A percentile compares a stretch with the other conserved stretches of the same genome.
phyloP scores from a whole-genome alignment of 805 yeast species.

The Aciculoconidium aculeatum region DNA sequence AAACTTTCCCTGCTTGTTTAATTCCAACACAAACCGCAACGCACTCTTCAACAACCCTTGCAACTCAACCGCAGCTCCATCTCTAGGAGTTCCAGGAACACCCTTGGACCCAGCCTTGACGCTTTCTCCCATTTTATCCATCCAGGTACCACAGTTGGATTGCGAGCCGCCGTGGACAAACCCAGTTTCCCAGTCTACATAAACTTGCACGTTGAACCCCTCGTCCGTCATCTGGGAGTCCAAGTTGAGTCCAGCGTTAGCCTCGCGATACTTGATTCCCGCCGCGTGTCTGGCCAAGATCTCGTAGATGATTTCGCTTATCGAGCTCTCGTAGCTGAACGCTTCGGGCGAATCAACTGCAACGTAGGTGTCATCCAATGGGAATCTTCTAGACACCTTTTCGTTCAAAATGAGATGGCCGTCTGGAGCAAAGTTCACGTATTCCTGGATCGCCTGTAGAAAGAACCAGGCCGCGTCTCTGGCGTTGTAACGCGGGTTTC shows the following conservation, averaged over 20 bases:
- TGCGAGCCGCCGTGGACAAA: slow-evolving; percentile 87
- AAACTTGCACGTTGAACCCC: slow-evolving; percentile 80
- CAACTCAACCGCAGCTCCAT: slow-evolving; percentile 93
- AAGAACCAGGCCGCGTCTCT: slow-evolving; percentile 98
- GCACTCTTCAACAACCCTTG: slow-evolving; percentile 83
- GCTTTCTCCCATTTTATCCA: slow-evolving; percentile 99
- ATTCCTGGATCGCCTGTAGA: slow-evolving; percentile 83
- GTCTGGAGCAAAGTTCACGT: slow-evolving; percentile 58
- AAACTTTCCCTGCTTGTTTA: slow-evolving; percentile 52
- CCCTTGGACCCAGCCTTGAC: slow-evolving; percentile 77
- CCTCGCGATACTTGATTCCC: slow-evolving; percentile 86
- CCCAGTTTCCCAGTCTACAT: slow-evolving; percentile 87
- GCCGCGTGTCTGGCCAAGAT: slow-evolving; percentile 81
- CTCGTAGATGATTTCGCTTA: slow-evolving; percentile 77
- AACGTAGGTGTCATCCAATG: slow-evolving; percentile 77
- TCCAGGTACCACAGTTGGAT: slow-evolving; percentile 96
- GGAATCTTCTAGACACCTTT: slow-evolving; percentile 77
- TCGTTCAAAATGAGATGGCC: slow-evolving; percentile 66
- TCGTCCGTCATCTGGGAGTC: slow-evolving; percentile 91
- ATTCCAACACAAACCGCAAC: slow-evolving; percentile 67
- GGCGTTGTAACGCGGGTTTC: slow-evolving; percentile 91
- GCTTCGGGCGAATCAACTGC: slow-evolving; percentile 67
- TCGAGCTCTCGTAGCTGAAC: slow-evolving; percentile 60
- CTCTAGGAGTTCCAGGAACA: slow-evolving; percentile 96
- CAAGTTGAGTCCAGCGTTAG: slow-evolving; percentile 84